Evolutionary conservation across 805 yeast species (phyloP).

Genomic region (Priceomyces fermenticarens): DNA sequence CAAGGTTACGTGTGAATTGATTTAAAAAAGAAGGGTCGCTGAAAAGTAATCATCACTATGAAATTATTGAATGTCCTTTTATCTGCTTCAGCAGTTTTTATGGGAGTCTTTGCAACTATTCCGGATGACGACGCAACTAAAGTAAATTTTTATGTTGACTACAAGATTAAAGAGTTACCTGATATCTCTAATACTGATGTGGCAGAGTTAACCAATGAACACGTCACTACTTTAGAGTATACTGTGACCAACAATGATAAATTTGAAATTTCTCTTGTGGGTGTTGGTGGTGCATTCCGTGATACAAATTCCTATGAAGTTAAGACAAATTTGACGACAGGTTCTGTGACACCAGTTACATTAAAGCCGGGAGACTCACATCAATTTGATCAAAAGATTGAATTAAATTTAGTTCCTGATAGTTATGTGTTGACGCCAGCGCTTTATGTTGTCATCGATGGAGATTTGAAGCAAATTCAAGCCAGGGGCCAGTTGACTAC

Average conservation of each 20-base stretch:
- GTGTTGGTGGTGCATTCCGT: slow-evolving; percentile 65
- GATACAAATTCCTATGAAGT: slow-evolving; percentile 51
- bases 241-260: slow-evolving; percentile 54
- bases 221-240: slow-evolving; percentile 50
- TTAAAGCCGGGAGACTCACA: slow-evolving; percentile 49
- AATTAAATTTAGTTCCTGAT: slow-evolving; percentile 55
- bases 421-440: slow-evolving; percentile 60
- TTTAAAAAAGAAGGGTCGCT: too few species aligned
- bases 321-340: slow-evolving; percentile 61
- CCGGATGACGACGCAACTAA: slow-evolving; percentile 8
- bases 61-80: slow-evolving; percentile 4
- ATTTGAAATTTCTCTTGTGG: slow-evolving; percentile 50
- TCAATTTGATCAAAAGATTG: slow-evolving; percentile 56
- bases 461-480: slow-evolving; percentile 51
- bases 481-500: slow-evolving; percentile 56
- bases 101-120: slow-evolving; percentile 9
- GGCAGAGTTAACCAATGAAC: slow-evolving; percentile 47
- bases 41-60: not conserved
- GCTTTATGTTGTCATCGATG: slow-evolving; percentile 49
- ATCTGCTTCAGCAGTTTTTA: slow-evolving; percentile 6
- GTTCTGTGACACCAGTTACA: slow-evolving; percentile 58
- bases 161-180: slow-evolving; percentile 46
- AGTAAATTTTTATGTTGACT: slow-evolving; percentile 46
- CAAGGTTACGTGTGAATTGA: too few species aligned
- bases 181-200: slow-evolving; percentile 35